A percentile compares a stretch with the other conserved stretches of the same genome.
These are phyloP conservation scores for Paraurostyla sp. DNA, from an alignment of 73 alveolate species.

Conservation along the genomic window DNA sequence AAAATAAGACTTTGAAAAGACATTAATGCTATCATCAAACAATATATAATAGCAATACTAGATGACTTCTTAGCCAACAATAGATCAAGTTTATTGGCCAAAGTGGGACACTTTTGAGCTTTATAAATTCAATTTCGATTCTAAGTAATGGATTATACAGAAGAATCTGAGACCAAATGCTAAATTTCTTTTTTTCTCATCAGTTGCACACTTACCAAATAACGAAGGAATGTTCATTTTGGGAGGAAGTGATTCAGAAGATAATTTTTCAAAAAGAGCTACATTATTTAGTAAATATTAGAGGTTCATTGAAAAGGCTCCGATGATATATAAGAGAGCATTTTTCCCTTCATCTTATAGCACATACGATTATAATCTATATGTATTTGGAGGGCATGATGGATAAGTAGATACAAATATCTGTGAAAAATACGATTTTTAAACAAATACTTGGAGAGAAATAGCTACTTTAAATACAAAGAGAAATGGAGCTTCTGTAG, in stretches of 20 bases:
- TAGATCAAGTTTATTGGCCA: slow-evolving; percentile 24
- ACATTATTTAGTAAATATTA: not conserved
- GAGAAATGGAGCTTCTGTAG: slow-evolving; percentile 25
- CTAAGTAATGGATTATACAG: not conserved
- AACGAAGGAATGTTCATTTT: slow-evolving; percentile 17
- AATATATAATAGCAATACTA: no score
- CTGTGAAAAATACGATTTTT: slow-evolving; percentile 22
- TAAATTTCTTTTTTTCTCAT: slow-evolving; percentile 42
- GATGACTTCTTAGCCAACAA: no score
- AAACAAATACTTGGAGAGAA: slow-evolving; percentile 23
- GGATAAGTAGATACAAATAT: not conserved
- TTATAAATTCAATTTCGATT: slow-evolving; percentile 3
- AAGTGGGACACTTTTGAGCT: slow-evolving; percentile 46
- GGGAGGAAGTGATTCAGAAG: slow-evolving; percentile 63
- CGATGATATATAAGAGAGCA: slow-evolving; percentile 52
- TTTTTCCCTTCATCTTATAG: slow-evolving; percentile 40
- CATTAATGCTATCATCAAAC: no score
- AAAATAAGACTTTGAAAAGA: no score
- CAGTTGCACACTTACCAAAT: slow-evolving; percentile 42
- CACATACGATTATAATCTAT: not conserved
- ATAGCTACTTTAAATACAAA: not conserved
- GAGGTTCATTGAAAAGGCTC: slow-evolving; percentile 7
- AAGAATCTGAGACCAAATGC: not conserved
- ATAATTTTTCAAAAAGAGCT: slow-evolving; percentile 24
- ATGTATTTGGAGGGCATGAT: slow-evolving; percentile 58